phyloP scores from a whole-genome alignment of 2,329 filamentous ascomycete genomes.

The Atkinsonella hypoxylon region DNA sequence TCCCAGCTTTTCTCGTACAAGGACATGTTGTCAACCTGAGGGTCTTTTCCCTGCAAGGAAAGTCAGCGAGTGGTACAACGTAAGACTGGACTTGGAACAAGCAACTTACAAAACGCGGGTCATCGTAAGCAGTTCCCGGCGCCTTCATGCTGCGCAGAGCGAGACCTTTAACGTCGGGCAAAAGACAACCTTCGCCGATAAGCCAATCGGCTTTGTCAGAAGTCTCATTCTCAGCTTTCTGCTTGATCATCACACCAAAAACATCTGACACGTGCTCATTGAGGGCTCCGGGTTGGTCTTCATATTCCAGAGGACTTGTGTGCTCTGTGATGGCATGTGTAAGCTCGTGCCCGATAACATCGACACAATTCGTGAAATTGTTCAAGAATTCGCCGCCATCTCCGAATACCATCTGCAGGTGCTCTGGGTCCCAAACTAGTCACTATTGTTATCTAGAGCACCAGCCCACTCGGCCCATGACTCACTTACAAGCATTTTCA shows the following conservation, averaged over 20 bases:
- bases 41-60: constrained; percentile 34
- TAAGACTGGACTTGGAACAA: background rate
- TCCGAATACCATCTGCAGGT: constrained; percentile 42
- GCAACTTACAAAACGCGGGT: constrained; percentile 35
- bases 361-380: constrained; percentile 38
- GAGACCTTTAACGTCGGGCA: constrained; percentile 36
- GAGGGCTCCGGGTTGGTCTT: constrained; percentile 39
- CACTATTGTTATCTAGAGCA: background rate
- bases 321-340: constrained; percentile 43
- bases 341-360: constrained; percentile 46
- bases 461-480: too few species aligned
- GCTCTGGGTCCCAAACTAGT: constrained; percentile 36
- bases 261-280: constrained; percentile 46
- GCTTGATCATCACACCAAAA: constrained; percentile 46
- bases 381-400: constrained; percentile 40
- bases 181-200: constrained; percentile 39
- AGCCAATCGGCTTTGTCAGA: constrained; percentile 40
- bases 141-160: constrained; percentile 43
- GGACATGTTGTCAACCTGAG: constrained; percentile 36
- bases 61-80: background rate
- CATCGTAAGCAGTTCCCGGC: constrained; percentile 40
- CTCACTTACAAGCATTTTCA: constrained; percentile 34
- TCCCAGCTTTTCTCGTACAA: constrained; percentile 26
- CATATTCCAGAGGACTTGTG: constrained; percentile 36
- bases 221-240: constrained; percentile 33